Base-by-base conservation (phyloP, 306 rosid species). In the Neltuma alba region DNA sequence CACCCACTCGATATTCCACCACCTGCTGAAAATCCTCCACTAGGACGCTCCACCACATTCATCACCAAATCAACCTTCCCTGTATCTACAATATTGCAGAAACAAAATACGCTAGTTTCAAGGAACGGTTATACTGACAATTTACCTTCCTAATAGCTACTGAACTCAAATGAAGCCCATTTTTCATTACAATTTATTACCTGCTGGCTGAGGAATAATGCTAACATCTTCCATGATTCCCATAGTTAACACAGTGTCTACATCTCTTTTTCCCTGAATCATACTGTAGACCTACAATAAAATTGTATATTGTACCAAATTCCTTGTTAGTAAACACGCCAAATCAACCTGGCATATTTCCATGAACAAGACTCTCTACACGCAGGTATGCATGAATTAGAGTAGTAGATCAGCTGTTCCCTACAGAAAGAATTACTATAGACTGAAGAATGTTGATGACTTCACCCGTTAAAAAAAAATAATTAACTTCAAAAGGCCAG, bases 21-120 rank as follows among this genome's bases (percentile, higher is more conserved):
- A 84, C 99, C 99, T 81, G 99, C 98, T 74, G 99, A 96, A 86
- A 96, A 96, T 31, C 99, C 99, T 61, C 99, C 99, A 86, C 93
- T 91, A 28, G 97, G 98, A 78, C 99, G 99, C 88, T 96, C 98
- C 79, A 96, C 97, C 66, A 93, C 99, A 68, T 96, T 96, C 98
- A 96, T 93, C 85, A 87, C 85, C 69, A 96, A 79, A 86, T 96
- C 99, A 83, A 96, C 99, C 86, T 91, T 96, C 54, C 97, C 97
- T 31, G 96, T 88, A 81, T 93, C 99, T 96, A 81, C 71, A 63
- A 55, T 67, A 70, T 78, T 48, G 76, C 78, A 72, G 63, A 69
- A 47, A 71, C 44, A 57, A 76, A 74, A 57, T 72, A 58, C 38
- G 54, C 34, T 48, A 64, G 55, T 30, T 52, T 41, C 50, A 79